These are phyloP conservation scores for Pyrus bretschneideri DNA, from an alignment of 306 rosid species.

Conservation along the genomic window DNA sequence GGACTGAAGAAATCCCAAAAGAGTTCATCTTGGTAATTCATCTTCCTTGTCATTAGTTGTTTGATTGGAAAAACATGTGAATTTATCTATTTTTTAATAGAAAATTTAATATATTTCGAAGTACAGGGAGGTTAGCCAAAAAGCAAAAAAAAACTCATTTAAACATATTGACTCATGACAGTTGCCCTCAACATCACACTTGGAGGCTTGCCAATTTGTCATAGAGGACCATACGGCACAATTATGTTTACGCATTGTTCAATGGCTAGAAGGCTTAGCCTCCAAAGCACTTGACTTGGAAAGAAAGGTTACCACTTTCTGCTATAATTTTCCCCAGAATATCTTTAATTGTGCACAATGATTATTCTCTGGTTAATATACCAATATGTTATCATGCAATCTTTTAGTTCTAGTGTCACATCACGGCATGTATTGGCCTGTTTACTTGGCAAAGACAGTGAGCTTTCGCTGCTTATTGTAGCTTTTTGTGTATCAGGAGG, in stretches of 20 bases:
- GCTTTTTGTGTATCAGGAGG: background rate
- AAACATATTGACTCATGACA: conserved; percentile 34
- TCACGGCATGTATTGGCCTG: background rate
- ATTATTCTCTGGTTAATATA: background rate
- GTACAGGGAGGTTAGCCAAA: background rate
- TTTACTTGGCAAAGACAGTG: background rate
- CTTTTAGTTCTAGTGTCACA: background rate
- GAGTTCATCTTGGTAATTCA: conserved; percentile 66
- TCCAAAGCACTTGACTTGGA: conserved; percentile 91
- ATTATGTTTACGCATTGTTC: conserved; percentile 82
- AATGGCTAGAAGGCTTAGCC: conserved; percentile 92
- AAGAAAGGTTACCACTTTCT: conserved; percentile 57
- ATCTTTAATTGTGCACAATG: background rate
- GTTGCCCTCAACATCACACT: conserved; percentile 81
- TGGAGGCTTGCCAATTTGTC: conserved; percentile 88
- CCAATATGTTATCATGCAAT: background rate
- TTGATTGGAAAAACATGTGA: conserved; percentile 2
- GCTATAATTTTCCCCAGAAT: conserved; percentile 9
- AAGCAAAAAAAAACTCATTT: conserved; percentile 1
- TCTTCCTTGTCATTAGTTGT: conserved; percentile 2
- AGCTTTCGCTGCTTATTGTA: background rate
- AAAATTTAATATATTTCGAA: background rate
- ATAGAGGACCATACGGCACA: conserved; percentile 75
- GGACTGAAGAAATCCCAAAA: conserved; percentile 71
- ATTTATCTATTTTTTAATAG: background rate